phyloP scores from a whole-genome alignment of 768 basidiomycete species.

The Royoungia palumana region DNA sequence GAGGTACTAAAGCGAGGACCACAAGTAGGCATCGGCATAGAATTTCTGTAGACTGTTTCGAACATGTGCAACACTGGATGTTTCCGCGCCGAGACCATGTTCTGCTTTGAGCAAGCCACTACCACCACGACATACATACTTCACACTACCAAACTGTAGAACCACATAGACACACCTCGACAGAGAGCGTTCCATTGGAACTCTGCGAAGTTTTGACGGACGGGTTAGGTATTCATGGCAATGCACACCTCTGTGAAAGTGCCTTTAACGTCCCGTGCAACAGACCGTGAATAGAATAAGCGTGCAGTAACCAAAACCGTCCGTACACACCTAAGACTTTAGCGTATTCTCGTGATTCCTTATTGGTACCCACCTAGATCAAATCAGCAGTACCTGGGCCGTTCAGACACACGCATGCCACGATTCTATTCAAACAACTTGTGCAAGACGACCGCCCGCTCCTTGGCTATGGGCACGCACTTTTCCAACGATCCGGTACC shows the following conservation, averaged over 20 bases:
- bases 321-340: no score
- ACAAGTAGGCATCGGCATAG: conserved; percentile 78
- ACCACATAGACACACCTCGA: not conserved
- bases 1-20: conserved; percentile 69
- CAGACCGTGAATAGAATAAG: no score
- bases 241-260: no score
- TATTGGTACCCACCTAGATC: no score
- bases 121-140: no score
- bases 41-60: conserved; percentile 52
- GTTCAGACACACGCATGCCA: not conserved
- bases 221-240: no score
- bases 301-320: no score
- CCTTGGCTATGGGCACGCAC: conserved; percentile 19
- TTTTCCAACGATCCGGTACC: conserved; percentile 12
- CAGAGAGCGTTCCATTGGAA: not conserved
- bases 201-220: not conserved
- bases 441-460: conserved; percentile 22
- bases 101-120: not conserved
- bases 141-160: no score
- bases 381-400: no score
- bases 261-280: no score
- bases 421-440: conserved; percentile 18
- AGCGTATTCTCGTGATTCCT: no score
- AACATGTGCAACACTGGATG: conserved; percentile 9
- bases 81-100: not conserved